Evolutionary conservation across 1,284 basidiomycete genomes (phyloP).

Genomic region (Sanguinoderma infundibulare): DNA sequence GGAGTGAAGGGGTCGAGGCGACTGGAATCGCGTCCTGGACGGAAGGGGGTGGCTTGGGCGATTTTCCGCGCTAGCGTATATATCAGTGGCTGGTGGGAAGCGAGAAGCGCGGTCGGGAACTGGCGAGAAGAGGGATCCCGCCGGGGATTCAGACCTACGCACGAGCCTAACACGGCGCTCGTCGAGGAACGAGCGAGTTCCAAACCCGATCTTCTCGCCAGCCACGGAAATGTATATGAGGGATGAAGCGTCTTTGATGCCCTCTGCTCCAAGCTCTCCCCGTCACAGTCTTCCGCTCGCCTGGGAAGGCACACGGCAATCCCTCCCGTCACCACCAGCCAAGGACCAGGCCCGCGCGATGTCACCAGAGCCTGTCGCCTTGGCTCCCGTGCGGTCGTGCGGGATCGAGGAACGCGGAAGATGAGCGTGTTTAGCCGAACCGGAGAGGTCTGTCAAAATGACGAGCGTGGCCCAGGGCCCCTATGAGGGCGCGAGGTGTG

Average conservation of each 20-base stretch:
- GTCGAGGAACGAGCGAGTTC: neutral
- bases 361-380: neutral
- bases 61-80: conserved; percentile 21
- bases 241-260: conserved; percentile 1
- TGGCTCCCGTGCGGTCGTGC: neutral
- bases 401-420: neutral
- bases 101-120: conserved; percentile 21
- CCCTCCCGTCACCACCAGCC: neutral
- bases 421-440: neutral
- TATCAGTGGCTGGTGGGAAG: conserved; percentile 25
- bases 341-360: neutral
- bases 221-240: neutral
- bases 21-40: conserved; percentile 2
- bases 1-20: neutral
- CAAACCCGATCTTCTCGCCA: neutral
- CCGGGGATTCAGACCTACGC: conserved; percentile 17
- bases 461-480: neutral
- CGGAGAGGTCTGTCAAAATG: neutral
- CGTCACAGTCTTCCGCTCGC: neutral
- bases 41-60: conserved; percentile 14
- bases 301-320: conserved; percentile 6
- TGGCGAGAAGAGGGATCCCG: conserved; percentile 19
- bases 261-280: too few relatives aligned
- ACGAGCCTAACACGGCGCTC: conserved; percentile 10
- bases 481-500: neutral